Base-by-base conservation (phyloP, 2,329 filamentous ascomycete genomes). In the Cercospora berteroae region DNA sequence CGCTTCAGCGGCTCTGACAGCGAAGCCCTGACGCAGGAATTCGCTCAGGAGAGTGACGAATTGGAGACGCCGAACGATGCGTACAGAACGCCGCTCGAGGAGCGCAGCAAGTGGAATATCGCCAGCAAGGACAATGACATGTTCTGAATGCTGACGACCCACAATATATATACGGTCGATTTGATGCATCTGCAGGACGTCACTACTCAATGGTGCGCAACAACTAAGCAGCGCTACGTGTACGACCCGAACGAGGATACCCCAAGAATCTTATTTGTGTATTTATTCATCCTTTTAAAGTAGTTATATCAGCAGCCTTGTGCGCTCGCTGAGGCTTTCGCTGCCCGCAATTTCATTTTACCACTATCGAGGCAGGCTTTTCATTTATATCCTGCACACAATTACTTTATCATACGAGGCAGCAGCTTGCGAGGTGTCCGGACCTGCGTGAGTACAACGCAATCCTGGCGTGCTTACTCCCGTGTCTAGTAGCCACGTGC, bases 1-100 rank as follows among this genome's bases (percentile, higher is more conserved):
- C 65, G 74, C 27, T 76, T 75, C 61, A 75, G 71, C 61, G 71
- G 68, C 6, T 72, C 68, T 2, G 73, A 74, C 39, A 75, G 72
- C 31, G 75, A 74, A 48, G 67, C 60, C 2, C 61, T 67, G 18
- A 64, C 52, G n/a, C 57, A 61, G 31, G 65, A 58, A 10, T 63
- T 63, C 23, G 13, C 27, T 8, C 36, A 27, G 56, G 63, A 58
- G 55, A 68, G 71, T 5, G 70, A 69, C 2, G 70, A 70, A 10
- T 67, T 71, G n/a, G 50, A 65, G n/a, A 67, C 67, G 39, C 74
- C 74, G 4, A 70, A 74, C 29, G 72, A 76, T 29, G 69, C 62
- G n/a, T 76, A 75, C 58, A 66, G 62, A 36, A 77, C 75, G 8
- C 75, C 76, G 5, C 56, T 60, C 10, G 76, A 77, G 66, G 75